phyloP scores from a whole-genome alignment of 179 eudicot genomes.

The Silene noctiflora region DNA sequence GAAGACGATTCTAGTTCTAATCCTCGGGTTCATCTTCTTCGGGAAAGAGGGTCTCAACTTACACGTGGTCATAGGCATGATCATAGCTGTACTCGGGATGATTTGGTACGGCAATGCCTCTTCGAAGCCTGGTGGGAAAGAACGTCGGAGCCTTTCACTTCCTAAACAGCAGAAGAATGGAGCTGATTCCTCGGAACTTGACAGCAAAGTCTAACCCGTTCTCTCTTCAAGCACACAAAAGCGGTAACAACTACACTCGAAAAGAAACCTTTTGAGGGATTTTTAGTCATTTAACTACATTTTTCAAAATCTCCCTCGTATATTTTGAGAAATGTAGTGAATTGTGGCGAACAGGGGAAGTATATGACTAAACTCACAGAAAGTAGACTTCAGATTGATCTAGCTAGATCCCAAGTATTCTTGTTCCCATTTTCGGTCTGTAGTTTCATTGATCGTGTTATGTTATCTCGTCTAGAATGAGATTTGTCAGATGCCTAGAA shows the following conservation, averaged over 20 bases:
- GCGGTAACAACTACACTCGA: constrained; percentile 14
- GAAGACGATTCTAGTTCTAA: constrained; percentile 44
- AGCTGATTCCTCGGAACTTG: constrained; percentile 29
- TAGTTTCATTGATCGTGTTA: constrained; percentile 18
- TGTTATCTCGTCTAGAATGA: constrained; percentile 11
- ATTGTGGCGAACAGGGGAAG: not conserved
- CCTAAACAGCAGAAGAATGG: constrained; percentile 35
- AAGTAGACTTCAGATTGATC: constrained; percentile 21
- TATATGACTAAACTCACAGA: not conserved
- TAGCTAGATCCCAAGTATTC: constrained; percentile 12
- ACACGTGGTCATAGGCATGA: constrained; percentile 41
- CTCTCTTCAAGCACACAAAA: not conserved
- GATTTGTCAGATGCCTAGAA: constrained; percentile 15
- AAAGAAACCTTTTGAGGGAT: not conserved
- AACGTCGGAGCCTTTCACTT: constrained; percentile 24
- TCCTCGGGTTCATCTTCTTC: constrained; percentile 41
- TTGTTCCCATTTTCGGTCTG: not conserved
- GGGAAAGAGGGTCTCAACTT: constrained; percentile 42
- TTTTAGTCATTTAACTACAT: constrained; percentile 9
- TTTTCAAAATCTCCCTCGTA: not conserved
- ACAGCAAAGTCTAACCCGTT: constrained; percentile 20
- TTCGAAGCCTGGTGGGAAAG: constrained; percentile 47
- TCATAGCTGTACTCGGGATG: constrained; percentile 44
- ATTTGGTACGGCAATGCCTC: constrained; percentile 48
- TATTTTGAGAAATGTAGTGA: not conserved